A percentile compares a stretch with the other conserved stretches of the same genome.
Evolutionary conservation across 495 filamentous ascomycete species (phyloP).

Genomic region (Ramalina intermedia): DNA sequence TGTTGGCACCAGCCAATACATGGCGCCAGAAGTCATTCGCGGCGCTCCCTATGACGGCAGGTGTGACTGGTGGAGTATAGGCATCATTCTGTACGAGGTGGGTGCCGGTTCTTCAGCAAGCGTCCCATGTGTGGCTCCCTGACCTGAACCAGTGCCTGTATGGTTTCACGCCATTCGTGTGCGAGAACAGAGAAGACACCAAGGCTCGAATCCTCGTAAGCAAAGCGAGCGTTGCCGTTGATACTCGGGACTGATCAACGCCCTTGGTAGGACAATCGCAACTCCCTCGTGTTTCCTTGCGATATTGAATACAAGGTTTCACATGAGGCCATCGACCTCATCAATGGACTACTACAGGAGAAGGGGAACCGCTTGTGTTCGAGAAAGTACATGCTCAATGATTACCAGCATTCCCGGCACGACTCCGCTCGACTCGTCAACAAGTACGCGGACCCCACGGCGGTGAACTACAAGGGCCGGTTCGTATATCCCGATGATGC

Average conservation of each 20-base stretch:
- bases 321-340: slow-evolving; percentile 54
- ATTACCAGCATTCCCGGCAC: slow-evolving; percentile 24
- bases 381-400: slow-evolving; percentile 51
- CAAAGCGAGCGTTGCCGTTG: not conserved
- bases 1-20: slow-evolving; percentile 95
- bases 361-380: slow-evolving; percentile 63
- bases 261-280: slow-evolving; percentile 32
- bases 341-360: slow-evolving; percentile 60
- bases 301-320: slow-evolving; percentile 20
- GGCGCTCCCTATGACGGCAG: slow-evolving; percentile 77
- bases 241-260: slow-evolving; percentile 1
- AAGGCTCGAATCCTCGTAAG: slow-evolving; percentile 67
- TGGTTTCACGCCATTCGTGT: slow-evolving; percentile 77
- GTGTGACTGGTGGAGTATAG: slow-evolving; percentile 95
- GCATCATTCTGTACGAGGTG: slow-evolving; percentile 79
- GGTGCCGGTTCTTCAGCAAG: not conserved
- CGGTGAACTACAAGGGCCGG: slow-evolving; percentile 26
- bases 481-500: slow-evolving; percentile 70
- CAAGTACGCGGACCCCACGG: slow-evolving; percentile 18
- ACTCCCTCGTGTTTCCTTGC: slow-evolving; percentile 44
- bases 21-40: slow-evolving; percentile 85
- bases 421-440: slow-evolving; percentile 17
- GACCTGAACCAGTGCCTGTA: slow-evolving; percentile 53
- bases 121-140: not conserved
- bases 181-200: slow-evolving; percentile 64